phyloP scores from a whole-genome alignment of 495 filamentous ascomycete genomes.

The Tuber borchii region DNA sequence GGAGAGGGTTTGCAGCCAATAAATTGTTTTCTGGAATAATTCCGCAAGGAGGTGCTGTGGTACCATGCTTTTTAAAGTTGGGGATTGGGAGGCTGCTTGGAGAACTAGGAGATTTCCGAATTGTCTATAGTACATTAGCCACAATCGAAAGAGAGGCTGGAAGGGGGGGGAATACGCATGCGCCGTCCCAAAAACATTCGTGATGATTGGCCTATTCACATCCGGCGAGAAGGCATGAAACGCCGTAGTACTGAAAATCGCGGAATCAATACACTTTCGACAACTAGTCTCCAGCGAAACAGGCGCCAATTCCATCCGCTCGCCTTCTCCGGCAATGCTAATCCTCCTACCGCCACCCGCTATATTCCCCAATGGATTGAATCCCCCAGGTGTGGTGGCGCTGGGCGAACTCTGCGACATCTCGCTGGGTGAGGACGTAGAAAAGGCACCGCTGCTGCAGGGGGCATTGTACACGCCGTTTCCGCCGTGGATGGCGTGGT shows the following conservation, averaged over 20 bases:
- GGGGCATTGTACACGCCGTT: constrained; percentile 32
- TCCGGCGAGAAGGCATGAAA: constrained; percentile 63
- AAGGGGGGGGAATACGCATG: constrained; percentile 64
- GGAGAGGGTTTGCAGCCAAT: constrained; percentile 35
- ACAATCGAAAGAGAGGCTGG: constrained; percentile 6
- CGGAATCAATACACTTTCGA: constrained; percentile 59
- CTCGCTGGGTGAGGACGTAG: constrained; percentile 43
- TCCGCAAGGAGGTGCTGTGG: constrained; percentile 21
- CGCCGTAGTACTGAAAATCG: constrained; percentile 76
- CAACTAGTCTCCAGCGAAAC: constrained; percentile 45
- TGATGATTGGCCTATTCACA: constrained; percentile 66
- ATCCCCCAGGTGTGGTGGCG: constrained; percentile 26
- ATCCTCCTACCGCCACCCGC: constrained; percentile 16
- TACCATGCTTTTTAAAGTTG: constrained; percentile 30
- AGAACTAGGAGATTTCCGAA: constrained; percentile 92
- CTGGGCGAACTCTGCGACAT: constrained; percentile 35
- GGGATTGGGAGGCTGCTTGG: constrained; percentile 59
- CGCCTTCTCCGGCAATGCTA: constrained; percentile 20
- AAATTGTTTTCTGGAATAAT: constrained; percentile 37
- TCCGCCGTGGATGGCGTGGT: constrained; percentile 55
- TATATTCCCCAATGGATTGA: constrained; percentile 16
- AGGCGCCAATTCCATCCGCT: constrained; percentile 21
- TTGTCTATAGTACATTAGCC: constrained; percentile 56
- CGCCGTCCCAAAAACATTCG: constrained; percentile 90
- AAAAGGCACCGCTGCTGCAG: constrained; percentile 27